Base-by-base conservation (phyloP, 1,284 basidiomycete genomes). In the Quambalaria eucalypti region DNA sequence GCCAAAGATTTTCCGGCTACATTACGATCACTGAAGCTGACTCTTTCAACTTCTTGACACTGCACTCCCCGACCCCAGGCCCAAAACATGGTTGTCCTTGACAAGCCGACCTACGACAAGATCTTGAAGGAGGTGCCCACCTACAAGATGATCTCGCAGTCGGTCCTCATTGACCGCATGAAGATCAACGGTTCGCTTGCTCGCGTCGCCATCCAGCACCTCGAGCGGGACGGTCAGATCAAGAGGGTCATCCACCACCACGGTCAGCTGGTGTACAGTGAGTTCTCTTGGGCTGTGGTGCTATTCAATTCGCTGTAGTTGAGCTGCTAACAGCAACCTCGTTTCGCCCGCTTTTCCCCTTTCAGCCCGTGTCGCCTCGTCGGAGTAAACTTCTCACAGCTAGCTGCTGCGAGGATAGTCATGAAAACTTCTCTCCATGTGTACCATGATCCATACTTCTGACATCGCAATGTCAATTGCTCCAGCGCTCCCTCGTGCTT, bases 41-140 rank as follows among this genome's bases (percentile, higher is more conserved):
- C 28, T 5, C 8, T 28, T n/a, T n/a, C n/a, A n/a, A n/a, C n/a
- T n/a, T n/a, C n/a, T n/a, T n/a, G n/a, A n/a, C n/a, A n/a, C n/a
- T n/a, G n/a, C n/a, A n/a, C 8, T 21, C 31, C 19, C 28, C 39
- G 2, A 28, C 16, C 23, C 44, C 47, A 77, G 76, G 74, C 77
- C 61, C 75, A 78, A 65, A 90, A 93, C 83, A 84, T 88, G 76
- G 92, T 97, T 78, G 82, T 86, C 71, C 85, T 95, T 36, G 74
- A 76, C 66, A 64, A 66, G 39, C 66, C 82, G 54, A 85, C 82
- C 62, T 95, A 82, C 83, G 92, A 96, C 83, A 88, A 89, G 77
- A 91, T 96, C 82, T 79, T 96, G 76, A 98, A 98, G 85, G 95
- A 99, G 80, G 91, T 93, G 79, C 95, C 95, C 49, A 93, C 92